Evolutionary conservation across 2,329 filamentous ascomycete genomes (phyloP).

Genomic region (Huntiella bhutanensis): DNA sequence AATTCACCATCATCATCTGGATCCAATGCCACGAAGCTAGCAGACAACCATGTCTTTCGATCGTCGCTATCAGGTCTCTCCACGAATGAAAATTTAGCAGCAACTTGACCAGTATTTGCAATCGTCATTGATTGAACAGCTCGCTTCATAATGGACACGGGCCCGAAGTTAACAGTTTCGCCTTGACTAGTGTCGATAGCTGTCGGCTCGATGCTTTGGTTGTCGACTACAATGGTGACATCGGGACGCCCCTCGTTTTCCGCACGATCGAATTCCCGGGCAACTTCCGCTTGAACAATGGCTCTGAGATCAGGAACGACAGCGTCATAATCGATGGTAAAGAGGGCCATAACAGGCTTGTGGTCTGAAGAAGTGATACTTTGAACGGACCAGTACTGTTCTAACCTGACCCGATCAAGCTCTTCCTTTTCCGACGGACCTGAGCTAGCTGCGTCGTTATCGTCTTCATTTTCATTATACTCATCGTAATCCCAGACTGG

Average conservation of each 20-base stretch:
- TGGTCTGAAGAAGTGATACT: conserved; percentile 84
- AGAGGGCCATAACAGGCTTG: conserved; percentile 73
- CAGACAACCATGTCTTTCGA: conserved; percentile 47
- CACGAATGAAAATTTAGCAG: conserved; percentile 63
- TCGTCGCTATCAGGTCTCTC: conserved; percentile 39
- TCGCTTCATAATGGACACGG: conserved; percentile 48
- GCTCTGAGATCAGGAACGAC: conserved; percentile 73
- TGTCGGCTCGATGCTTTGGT: conserved; percentile 18
- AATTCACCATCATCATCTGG: conserved; percentile 19
- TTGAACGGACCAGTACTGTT: conserved; percentile 73
- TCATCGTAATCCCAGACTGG: conserved; percentile 11
- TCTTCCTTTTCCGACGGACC: neutral
- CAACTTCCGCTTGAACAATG: conserved; percentile 69
- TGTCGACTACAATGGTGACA: conserved; percentile 66
- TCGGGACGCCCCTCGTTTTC: conserved; percentile 80
- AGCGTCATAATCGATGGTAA: conserved; percentile 68
- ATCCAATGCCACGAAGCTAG: conserved; percentile 38
- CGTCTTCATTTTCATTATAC: conserved; percentile 8
- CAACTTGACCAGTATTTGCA: conserved; percentile 75
- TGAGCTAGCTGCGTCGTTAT: neutral
- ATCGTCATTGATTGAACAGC: conserved; percentile 56
- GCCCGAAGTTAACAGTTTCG: conserved; percentile 59
- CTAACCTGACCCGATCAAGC: conserved; percentile 27
- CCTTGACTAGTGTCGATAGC: conserved; percentile 18
- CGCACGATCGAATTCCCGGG: conserved; percentile 67